A percentile compares a stretch with the other conserved stretches of the same genome.
Evolutionary conservation across 148 eudicot species (phyloP).

Genomic region (Rhododendron mucronatum): DNA sequence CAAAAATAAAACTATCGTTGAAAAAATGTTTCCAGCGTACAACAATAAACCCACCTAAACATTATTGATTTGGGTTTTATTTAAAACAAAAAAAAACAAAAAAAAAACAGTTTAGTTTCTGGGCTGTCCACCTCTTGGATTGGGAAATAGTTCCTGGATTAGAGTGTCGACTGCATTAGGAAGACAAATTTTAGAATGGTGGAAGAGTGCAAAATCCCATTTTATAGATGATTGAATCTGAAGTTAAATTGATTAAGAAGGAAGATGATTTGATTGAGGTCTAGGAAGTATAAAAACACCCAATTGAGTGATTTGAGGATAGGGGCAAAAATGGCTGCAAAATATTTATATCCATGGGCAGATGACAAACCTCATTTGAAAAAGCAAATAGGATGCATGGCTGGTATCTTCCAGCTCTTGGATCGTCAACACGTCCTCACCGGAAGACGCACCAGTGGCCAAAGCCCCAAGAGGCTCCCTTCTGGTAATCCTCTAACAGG

Average conservation of each 20-base stretch:
- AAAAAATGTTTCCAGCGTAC: too few relatives aligned
- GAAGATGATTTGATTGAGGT: background rate
- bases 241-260: background rate
- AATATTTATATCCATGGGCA: constrained; percentile 71
- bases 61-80: too few relatives aligned
- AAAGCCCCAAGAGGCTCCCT: background rate
- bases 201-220: background rate
- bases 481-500: background rate
- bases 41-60: too few relatives aligned
- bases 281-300: background rate
- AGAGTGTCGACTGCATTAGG: background rate
- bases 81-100: too few relatives aligned
- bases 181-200: background rate
- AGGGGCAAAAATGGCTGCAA: constrained; percentile 67
- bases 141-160: background rate
- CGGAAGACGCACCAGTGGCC: constrained; percentile 37
- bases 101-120: background rate
- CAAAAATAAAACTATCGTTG: too few relatives aligned
- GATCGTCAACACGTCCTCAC: constrained; percentile 58
- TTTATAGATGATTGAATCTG: background rate
- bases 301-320: constrained; percentile 9
- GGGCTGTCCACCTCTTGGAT: background rate
- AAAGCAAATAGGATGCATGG: constrained; percentile 93
- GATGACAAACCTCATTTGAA: constrained; percentile 90
- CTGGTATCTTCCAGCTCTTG: constrained; percentile 74